Percentiles rank a stretch among this genome's conserved stretches.
Conservation (phyloP, 805 yeast genomes). For the Myxozyma sirexii region DNA sequence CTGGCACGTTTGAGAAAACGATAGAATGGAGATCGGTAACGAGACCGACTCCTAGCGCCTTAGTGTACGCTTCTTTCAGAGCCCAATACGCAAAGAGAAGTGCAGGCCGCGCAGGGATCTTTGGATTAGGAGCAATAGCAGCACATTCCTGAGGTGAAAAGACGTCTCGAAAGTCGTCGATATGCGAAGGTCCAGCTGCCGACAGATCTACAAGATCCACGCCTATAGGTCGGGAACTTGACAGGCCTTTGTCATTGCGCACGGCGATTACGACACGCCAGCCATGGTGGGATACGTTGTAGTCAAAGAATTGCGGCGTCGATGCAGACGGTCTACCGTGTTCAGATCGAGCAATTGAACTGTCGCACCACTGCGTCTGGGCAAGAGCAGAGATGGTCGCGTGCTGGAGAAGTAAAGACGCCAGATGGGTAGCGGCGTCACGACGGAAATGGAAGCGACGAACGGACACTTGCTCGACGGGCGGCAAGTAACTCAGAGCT, state of each 20-base stretch:
- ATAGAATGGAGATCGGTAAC: conserved; percentile 41
- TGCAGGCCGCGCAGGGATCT: background rate
- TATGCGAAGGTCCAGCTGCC: conserved; percentile 3
- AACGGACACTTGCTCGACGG: conserved; percentile 18
- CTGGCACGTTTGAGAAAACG: conserved; percentile 38
- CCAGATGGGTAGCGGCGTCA: conserved; percentile 23
- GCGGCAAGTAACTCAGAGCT: conserved; percentile 3
- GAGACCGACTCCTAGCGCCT: conserved; percentile 65
- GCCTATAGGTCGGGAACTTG: conserved; percentile 14
- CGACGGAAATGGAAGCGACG: conserved; percentile 15
- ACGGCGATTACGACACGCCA: conserved; percentile 23
- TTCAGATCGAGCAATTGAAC: conserved; percentile 4
- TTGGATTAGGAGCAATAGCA: background rate
- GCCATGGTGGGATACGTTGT: conserved; percentile 32
- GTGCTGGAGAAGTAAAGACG: conserved; percentile 26
- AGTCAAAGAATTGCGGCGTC: conserved; percentile 13
- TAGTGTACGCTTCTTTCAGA: conserved; percentile 73
- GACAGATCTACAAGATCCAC: conserved; percentile 22
- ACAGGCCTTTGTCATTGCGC: background rate
- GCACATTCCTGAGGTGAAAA: conserved; percentile 19
- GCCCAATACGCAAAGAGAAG: conserved; percentile 63
- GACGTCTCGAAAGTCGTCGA: conserved; percentile 29
- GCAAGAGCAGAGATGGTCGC: conserved; percentile 12
- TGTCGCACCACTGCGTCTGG: conserved; percentile 6
- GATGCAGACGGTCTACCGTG: conserved; percentile 21